Base-by-base conservation (phyloP, 305 asterid species). In the Solanum aculeatissimum region DNA sequence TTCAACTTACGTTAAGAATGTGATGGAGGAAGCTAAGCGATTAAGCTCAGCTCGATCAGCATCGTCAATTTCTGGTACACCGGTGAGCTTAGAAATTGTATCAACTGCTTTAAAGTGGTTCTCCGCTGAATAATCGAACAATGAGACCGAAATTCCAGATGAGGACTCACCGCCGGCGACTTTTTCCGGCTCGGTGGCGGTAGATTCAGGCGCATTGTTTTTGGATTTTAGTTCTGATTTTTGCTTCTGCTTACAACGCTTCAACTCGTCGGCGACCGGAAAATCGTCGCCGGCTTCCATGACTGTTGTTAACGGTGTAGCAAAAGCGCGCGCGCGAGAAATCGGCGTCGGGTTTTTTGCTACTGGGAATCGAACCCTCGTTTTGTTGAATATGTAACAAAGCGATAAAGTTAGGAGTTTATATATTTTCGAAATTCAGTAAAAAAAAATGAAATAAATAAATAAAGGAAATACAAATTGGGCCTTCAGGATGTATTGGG, bases 91-190 rank as follows among this genome's bases (percentile, higher is more conserved):
- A 54, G 90, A 87, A 38, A 95, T 89, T 3, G 82, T 88, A 80
- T 91, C 94, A 0, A 93, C 88, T 42, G 89, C 89, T 87, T 81
- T 89, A 79, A 95, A 90, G 95, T 95, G 96, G 89, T 93, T 93
- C 85, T 94, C 93, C 2, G 91, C 91, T 18, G 98, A 93, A 84
- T 89, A 87, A 85, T 94, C 95, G 57, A 94, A 92, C 84, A 90
- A 87, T n/a, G 97, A 93, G 60, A 91, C 92, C 45, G 82, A 38
- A 18, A 90, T 84, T 54, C 81, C 88, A 89, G 77, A 85, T 66
- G 65, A 72, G 69, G 42, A 66, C 43, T 40, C 58, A n/a, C 43
- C 42, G 83, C 80, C 80, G 62, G 83, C 66, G 25, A 58, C n/a
- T 77, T 68, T 57, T 88, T 47, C 60, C 82, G 82, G 82, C 53